phyloP scores from a whole-genome alignment of 2,329 filamentous ascomycete species.

The Dactylellina haptotyla region DNA sequence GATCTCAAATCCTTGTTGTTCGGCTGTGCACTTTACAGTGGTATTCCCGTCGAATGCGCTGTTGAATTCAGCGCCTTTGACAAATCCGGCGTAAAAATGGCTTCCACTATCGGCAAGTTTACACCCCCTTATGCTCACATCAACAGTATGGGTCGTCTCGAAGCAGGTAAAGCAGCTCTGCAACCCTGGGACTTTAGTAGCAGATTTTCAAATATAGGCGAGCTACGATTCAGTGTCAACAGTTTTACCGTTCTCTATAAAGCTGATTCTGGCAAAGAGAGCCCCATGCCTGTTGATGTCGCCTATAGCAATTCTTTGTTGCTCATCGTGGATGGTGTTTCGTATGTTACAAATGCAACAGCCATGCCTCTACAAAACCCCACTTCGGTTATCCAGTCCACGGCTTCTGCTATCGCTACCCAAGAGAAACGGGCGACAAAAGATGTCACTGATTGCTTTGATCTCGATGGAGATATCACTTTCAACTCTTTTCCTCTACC shows the following conservation, averaged over 20 bases:
- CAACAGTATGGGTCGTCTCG: conserved; percentile 30
- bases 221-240: conserved; percentile 9
- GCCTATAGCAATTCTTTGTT: conserved; percentile 17
- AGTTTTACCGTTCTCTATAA: conserved; percentile 29
- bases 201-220: neutral
- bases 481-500: conserved; percentile 37
- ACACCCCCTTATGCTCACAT: conserved; percentile 32
- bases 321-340: conserved; percentile 23
- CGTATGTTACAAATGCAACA: conserved; percentile 15
- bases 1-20: conserved; percentile 20
- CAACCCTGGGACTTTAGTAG: conserved; percentile 9
- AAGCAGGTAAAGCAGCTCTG: conserved; percentile 32
- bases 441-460: conserved; percentile 40
- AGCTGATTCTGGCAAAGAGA: neutral
- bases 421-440: conserved; percentile 4
- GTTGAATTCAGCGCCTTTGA: conserved; percentile 20
- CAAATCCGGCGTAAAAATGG: neutral
- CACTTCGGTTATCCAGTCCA: neutral
- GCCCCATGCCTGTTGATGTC: conserved; percentile 13
- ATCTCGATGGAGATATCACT: conserved; percentile 18
- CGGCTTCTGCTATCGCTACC: neutral
- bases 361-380: neutral
- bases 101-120: conserved; percentile 6
- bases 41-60: conserved; percentile 41
- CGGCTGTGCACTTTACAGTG: conserved; percentile 40